phyloP scores from a whole-genome alignment of 2,329 filamentous ascomycete species.

The Paecilomyces sp. region DNA sequence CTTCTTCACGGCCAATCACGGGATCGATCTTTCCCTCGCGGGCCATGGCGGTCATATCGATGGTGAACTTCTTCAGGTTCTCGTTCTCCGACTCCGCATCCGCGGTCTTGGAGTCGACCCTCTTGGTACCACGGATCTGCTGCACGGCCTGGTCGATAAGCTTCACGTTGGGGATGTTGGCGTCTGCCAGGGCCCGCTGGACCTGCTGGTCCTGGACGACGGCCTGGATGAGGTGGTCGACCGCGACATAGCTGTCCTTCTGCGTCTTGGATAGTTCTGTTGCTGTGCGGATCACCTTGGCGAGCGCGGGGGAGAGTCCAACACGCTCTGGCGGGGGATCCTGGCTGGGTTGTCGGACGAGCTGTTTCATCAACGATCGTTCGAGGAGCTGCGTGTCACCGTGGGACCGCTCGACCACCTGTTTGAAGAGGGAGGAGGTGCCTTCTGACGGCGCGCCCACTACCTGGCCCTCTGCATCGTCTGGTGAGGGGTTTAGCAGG shows the following conservation, averaged over 20 bases:
- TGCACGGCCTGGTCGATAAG: constrained; percentile 85
- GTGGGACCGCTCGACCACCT: constrained; percentile 88
- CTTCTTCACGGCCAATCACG: constrained; percentile 93
- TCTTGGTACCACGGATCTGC: constrained; percentile 82
- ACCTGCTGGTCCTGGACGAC: constrained; percentile 72
- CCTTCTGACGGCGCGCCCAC: constrained; percentile 57
- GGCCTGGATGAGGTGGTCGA: constrained; percentile 87
- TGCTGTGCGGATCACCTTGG: constrained; percentile 73
- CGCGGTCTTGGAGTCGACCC: constrained; percentile 93
- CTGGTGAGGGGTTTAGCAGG: constrained; percentile 39
- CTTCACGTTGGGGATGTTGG: constrained; percentile 87
- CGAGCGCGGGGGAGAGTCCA: constrained; percentile 72
- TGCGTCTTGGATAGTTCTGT: constrained; percentile 93
- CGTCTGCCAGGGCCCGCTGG: constrained; percentile 67
- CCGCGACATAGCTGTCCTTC: constrained; percentile 88
- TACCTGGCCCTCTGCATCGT: constrained; percentile 68
- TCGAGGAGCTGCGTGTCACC: constrained; percentile 87
- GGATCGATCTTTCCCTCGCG: constrained; percentile 96
- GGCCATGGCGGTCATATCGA: constrained; percentile 95
- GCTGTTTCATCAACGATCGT: constrained; percentile 78
- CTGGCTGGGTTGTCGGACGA: constrained; percentile 88
- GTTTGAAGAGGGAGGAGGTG: constrained; percentile 74
- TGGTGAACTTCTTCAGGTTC: constrained; percentile 95
- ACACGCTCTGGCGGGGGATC: constrained; percentile 89
- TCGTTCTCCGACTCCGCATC: constrained; percentile 88